Conservation (phyloP, 2,329 filamentous ascomycete genomes). For the Colletotrichum plurivorum region DNA sequence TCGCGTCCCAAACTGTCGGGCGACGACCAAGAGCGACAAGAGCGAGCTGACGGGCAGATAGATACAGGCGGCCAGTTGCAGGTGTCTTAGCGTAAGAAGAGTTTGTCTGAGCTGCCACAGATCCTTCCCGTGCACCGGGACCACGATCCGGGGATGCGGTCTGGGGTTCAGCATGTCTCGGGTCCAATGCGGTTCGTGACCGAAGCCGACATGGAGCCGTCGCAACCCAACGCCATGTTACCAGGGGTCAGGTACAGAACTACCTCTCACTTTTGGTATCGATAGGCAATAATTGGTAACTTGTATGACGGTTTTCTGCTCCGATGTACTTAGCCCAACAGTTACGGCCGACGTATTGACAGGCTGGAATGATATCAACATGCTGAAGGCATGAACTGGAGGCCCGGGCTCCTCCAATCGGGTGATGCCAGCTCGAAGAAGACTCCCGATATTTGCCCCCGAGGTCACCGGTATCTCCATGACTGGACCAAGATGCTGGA, state of each 20-base stretch:
- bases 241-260: too few species aligned
- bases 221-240: neutral
- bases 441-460: too few species aligned
- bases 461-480: neutral
- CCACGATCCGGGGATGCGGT: neutral
- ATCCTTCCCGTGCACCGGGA: slow-evolving; percentile 7
- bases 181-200: neutral
- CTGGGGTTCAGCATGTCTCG: neutral
- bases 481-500: neutral
- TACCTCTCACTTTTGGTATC: too few species aligned
- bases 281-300: too few species aligned
- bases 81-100: neutral
- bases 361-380: neutral
- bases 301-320: too few species aligned
- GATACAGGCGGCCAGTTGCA: neutral
- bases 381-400: slow-evolving; percentile 3
- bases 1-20: slow-evolving; percentile 3
- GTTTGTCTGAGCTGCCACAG: neutral
- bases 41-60: neutral
- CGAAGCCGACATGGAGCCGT: neutral
- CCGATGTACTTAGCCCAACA: neutral
- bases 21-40: neutral
- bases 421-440: neutral
- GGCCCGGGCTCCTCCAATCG: slow-evolving; percentile 9
- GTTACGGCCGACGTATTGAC: neutral